Evolutionary conservation across 495 filamentous ascomycete genomes (phyloP).

Genomic region (Neurospora sp.): DNA sequence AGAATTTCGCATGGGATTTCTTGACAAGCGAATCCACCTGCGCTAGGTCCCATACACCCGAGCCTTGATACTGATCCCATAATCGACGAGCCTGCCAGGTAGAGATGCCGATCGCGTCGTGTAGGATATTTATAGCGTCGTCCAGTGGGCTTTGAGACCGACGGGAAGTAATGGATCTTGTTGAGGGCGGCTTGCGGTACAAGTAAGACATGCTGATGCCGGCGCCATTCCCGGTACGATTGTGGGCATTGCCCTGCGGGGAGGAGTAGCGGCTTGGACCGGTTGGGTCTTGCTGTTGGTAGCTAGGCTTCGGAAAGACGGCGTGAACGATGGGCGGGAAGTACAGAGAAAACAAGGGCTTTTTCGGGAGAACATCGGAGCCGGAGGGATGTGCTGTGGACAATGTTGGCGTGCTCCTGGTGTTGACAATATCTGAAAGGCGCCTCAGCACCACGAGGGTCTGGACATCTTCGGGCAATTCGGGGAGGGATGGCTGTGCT

Average conservation of each 20-base stretch:
- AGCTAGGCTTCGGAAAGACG: not conserved
- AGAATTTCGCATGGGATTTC: not conserved
- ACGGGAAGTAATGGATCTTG: not conserved
- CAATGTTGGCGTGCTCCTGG: not conserved
- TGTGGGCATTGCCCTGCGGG: not conserved
- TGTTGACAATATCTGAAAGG: not conserved
- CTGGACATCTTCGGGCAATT: not conserved
- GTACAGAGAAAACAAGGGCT: not conserved
- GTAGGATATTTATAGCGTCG: not conserved
- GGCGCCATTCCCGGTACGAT: not conserved
- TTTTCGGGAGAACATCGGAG: too few relatives aligned
- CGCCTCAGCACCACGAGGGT: not conserved
- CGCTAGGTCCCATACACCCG: not conserved
- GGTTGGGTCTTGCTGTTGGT: not conserved
- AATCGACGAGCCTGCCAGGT: not conserved
- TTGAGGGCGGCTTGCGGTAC: not conserved
- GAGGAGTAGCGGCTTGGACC: not conserved
- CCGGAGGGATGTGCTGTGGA: not conserved
- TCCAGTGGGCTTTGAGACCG: not conserved
- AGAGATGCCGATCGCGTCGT: not conserved
- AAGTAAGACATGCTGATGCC: not conserved
- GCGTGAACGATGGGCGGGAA: not conserved
- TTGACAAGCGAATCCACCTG: not conserved
- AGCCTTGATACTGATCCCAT: not conserved
- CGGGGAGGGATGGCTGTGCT: not conserved